phyloP scores from a whole-genome alignment of 352 stramenopile genomes.

The Phytophthora niederhauseri region DNA sequence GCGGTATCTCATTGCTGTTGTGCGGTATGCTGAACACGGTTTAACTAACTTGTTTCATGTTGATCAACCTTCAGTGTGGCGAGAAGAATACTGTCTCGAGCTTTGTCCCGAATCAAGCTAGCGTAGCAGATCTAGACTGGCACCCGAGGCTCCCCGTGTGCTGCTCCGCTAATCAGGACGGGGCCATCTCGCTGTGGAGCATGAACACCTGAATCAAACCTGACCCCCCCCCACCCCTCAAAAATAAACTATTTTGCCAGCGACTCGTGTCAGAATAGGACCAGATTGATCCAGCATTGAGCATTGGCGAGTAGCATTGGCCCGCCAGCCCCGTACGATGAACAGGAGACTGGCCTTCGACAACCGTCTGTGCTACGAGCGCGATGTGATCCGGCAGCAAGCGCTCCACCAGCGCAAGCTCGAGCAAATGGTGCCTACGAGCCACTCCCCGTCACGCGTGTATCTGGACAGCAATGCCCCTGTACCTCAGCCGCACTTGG shows the following conservation, averaged over 20 bases:
- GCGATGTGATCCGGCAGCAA: constrained; percentile 67
- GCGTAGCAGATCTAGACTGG: constrained; percentile 46
- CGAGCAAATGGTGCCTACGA: constrained; percentile 61
- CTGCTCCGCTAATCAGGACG: constrained; percentile 46
- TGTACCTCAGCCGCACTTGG: constrained; percentile 46
- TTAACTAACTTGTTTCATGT: constrained; percentile 1
- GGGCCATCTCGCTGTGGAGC: constrained; percentile 45
- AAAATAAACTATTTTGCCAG: constrained; percentile 44
- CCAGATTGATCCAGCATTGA: constrained; percentile 10
- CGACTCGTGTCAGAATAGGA: constrained; percentile 19
- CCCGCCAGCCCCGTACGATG: constrained; percentile 39
- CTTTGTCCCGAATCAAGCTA: constrained; percentile 34
- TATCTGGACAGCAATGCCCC: constrained; percentile 70
- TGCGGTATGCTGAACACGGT: background rate
- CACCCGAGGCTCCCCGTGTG: constrained; percentile 40
- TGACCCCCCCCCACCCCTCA: background rate
- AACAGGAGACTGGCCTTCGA: constrained; percentile 82
- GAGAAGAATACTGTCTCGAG: constrained; percentile 25
- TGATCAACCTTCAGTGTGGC: constrained; percentile 26
- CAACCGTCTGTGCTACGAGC: constrained; percentile 85
- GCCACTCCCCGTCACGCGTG: constrained; percentile 59
- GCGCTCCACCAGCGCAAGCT: constrained; percentile 72
- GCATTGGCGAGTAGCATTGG: background rate
- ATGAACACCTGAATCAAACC: constrained; percentile 24
- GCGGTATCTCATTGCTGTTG: background rate